These are phyloP conservation scores for Eustoma russellianum DNA, from an alignment of 257 asterid species.

Conservation along the genomic window DNA sequence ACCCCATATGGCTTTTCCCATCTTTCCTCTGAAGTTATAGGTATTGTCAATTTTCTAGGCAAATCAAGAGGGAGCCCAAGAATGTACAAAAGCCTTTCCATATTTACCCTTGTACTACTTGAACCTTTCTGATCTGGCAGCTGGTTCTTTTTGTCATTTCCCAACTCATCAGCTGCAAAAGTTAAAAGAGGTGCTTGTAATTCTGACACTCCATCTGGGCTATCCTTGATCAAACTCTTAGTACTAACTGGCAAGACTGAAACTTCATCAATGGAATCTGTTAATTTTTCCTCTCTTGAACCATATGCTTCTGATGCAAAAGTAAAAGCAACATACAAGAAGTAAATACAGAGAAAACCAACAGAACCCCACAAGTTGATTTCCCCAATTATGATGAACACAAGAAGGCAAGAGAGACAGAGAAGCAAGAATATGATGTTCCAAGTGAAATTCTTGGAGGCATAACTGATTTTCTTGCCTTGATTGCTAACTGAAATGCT, in stretches of 20 bases:
- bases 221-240: background rate
- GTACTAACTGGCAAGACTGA: background rate
- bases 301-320: constrained; percentile 5
- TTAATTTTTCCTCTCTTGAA: background rate
- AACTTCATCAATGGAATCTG: background rate
- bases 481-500: constrained; percentile 7
- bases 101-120: background rate
- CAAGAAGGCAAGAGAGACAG: constrained; percentile 9
- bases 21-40: constrained; percentile 8
- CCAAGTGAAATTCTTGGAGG: constrained; percentile 3
- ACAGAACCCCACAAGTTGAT: constrained; percentile 23
- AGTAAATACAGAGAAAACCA: constrained; percentile 15
- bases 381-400: constrained; percentile 14
- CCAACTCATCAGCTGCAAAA: background rate
- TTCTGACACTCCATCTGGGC: background rate
- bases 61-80: constrained; percentile 15
- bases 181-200: constrained; percentile 8
- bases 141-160: background rate
- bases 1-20: constrained; percentile 17
- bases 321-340: constrained; percentile 7
- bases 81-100: background rate
- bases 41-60: constrained; percentile 21
- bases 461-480: constrained; percentile 1
- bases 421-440: constrained; percentile 12
- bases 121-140: background rate